Base-by-base conservation (phyloP, 73 alveolate genomes). In the Paramecium caudatum region DNA sequence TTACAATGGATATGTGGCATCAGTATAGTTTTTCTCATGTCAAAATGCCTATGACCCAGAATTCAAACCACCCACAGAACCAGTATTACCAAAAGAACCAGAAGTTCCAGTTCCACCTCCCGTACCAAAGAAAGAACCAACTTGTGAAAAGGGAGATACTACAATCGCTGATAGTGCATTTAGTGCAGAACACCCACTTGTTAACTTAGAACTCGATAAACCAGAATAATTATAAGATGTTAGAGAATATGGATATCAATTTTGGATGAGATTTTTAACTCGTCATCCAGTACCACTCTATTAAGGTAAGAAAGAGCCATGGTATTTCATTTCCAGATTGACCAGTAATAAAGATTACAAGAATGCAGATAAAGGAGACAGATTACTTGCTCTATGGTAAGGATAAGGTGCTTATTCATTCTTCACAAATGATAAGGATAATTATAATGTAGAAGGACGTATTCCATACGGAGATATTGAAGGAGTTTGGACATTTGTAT, bases 231-330 rank as follows among this genome's bases (percentile, higher is more conserved):
- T 74, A 25, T 27, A 74, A 45, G 88, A 74, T 74, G 88, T 74
- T 0, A 74, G 88, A 74, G 62, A 74, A 74, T 74, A 74, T 74
- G 88, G 88, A 12, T 74, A 74, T 74, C n/a, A 39, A 41, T 74
- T 74, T 41, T 74, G 88, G 88, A 41, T 74, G 69, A 74, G 88
- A 74, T 74, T 10, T 15, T 21, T 74, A 43, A 74, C 88, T 2
- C 43, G 88, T 3, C 47, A 74, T 43, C 88, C 88, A 34, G 88
- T 74, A 5, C 88, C 88, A 1, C 21, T 74, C 37, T 74, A 41
- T 37, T 13, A 74, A 74, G 88, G 88, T 74, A 74, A 74, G 47
- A 74, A 47, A 74, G 88, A 45, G 15, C 19, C 88, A 0, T 74
- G 88, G 88, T 74, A 74, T 5, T 74, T 74, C 2, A 47, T 74